Percentiles rank a stretch among this genome's conserved stretches.
phyloP scores from a whole-genome alignment of 148 eudicot genomes.

The Heliosperma pusillum region DNA sequence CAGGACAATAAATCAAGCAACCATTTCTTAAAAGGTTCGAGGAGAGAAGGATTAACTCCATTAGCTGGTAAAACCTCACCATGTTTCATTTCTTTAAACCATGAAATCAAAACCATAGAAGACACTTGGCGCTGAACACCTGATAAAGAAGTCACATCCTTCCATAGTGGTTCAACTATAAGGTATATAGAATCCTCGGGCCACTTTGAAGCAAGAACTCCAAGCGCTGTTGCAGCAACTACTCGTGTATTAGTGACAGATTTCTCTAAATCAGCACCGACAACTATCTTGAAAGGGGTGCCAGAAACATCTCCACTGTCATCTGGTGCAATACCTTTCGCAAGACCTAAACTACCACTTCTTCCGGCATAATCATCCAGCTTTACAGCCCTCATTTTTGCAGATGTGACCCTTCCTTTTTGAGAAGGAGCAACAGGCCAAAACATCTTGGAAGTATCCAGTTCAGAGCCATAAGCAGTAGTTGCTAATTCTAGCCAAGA shows the following conservation, averaged over 20 bases:
- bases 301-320: constrained; percentile 59
- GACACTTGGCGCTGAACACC: constrained; percentile 99
- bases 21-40: constrained; percentile 61
- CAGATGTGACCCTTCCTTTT: constrained; percentile 77
- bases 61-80: constrained; percentile 27
- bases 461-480: constrained; percentile 84
- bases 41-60: constrained; percentile 37
- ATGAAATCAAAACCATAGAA: constrained; percentile 85
- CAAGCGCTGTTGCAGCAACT: constrained; percentile 79
- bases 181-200: constrained; percentile 47
- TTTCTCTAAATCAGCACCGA: constrained; percentile 85
- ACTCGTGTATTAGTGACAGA: constrained; percentile 91
- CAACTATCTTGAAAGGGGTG: constrained; percentile 59
- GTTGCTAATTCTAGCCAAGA: constrained; percentile 91
- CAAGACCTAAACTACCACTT: constrained; percentile 33
- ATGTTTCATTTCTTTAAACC: constrained; percentile 76
- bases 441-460: constrained; percentile 86
- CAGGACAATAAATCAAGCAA: constrained; percentile 78
- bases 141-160: constrained; percentile 62
- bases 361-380: constrained; percentile 44
- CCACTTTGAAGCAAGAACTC: constrained; percentile 79
- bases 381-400: constrained; percentile 82
- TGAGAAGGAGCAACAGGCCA: constrained; percentile 90
- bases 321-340: constrained; percentile 36
- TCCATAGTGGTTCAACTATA: constrained; percentile 77